Percentiles rank a stretch among this genome's conserved stretches.
Conservation (phyloP, 257 asterid genomes). For the Verbena officinalis region DNA sequence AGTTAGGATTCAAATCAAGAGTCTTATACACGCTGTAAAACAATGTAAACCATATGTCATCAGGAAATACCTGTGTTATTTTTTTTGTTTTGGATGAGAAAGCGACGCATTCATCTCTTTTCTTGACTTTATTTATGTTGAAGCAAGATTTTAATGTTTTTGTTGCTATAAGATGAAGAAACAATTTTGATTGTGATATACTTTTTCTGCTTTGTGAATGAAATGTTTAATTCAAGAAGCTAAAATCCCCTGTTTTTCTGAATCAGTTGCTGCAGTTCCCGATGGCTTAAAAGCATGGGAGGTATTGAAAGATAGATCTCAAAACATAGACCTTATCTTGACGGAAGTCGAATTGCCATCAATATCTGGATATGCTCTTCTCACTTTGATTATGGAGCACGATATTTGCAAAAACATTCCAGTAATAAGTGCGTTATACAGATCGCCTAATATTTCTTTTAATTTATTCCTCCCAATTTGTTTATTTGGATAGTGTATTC, state of each 20-base stretch:
- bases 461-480: background rate
- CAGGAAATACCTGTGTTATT: background rate
- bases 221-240: background rate
- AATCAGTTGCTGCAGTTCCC: constrained; percentile 75
- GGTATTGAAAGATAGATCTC: constrained; percentile 60
- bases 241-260: background rate
- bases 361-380: constrained; percentile 88
- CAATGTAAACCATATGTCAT: background rate
- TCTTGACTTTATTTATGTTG: background rate
- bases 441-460: constrained; percentile 6
- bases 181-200: constrained; percentile 15
- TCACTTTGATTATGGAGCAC: constrained; percentile 81
- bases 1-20: background rate
- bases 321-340: constrained; percentile 69
- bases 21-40: background rate
- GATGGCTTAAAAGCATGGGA: constrained; percentile 96
- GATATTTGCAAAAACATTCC: constrained; percentile 83
- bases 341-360: constrained; percentile 86
- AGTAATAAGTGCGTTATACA: constrained; percentile 69
- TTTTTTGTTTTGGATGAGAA: constrained; percentile 6
- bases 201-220: background rate
- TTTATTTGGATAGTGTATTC: background rate
- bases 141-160: background rate
- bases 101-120: background rate
- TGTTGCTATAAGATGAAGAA: background rate